Evolutionary conservation across 2,329 filamentous ascomycete genomes (phyloP), one percentile per base, ranked within the genome.

Genomic region (Diaporthe vexans): DNA sequence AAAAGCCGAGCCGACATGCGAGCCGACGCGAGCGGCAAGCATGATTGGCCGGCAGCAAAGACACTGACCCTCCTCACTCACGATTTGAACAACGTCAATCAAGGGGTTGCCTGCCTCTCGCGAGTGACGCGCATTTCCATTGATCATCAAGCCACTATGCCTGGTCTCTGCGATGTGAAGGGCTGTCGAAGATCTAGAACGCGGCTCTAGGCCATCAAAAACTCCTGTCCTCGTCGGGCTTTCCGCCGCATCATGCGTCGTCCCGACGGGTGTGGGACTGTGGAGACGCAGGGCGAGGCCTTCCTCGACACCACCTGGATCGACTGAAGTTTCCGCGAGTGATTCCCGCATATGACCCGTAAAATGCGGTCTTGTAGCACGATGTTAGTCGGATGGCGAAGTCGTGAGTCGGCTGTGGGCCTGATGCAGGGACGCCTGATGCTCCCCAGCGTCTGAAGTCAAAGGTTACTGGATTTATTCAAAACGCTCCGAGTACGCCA

Each of bases 381-480:
- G 29, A 67, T 52, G 29, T n/a, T 21, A 37, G 43, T 51, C 61
- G 43, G 61, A 52, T 67, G 61, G 29, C 26, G 61, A 67, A 52
- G 43, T 51, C 61, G 61, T 67, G 43, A 67, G 61, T 65, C 61
- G 61, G 61, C 43, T 67, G 46, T 52, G 61, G 43, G 21, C 61
- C 61, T 51, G 29, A 35, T 17, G 11, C 43, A 21, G 29, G 43
- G 29, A 33, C 61, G 15, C 10, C 26, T 48, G 43, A 19, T 52
- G 61, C 46, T 52, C 26, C 29, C 21, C 46, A 37, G 61, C 29
- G 4, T 51, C 61, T 37, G 6, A 67, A 24, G 21, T 15, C 21
- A 52, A 3, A 15, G 19, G 10, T 26, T 19, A 19, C 15, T 29
- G 52, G 29, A n/a, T 21, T 52, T 37, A 13, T 67, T 67, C 63